Evolutionary conservation across 2,329 filamentous ascomycete species (phyloP).

Genomic region (Cytospora schulzeri): DNA sequence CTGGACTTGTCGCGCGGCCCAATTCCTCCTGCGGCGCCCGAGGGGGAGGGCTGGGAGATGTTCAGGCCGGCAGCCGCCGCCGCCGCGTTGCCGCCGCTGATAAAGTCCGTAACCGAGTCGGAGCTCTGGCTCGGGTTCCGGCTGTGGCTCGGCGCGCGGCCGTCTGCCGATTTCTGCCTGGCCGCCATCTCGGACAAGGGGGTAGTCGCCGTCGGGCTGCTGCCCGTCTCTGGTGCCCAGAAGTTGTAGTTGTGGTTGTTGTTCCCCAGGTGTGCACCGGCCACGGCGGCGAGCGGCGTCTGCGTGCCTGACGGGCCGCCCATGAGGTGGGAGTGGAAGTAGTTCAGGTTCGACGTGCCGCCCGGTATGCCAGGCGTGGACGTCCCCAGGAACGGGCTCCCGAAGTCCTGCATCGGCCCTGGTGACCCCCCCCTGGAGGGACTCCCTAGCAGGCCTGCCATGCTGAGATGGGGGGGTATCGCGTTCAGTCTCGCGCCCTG

Average conservation of each 20-base stretch:
- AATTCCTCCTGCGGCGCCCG: constrained; percentile 26
- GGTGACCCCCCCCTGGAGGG: constrained; percentile 10
- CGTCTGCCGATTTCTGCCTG: constrained; percentile 18
- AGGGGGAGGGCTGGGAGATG: constrained; percentile 25
- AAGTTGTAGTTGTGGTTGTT: constrained; percentile 45
- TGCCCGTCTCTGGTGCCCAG: constrained; percentile 41
- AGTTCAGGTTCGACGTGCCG: constrained; percentile 75
- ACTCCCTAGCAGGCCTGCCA: constrained; percentile 32
- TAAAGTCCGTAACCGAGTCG: constrained; percentile 48
- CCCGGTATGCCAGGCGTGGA: constrained; percentile 68
- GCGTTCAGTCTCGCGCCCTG: constrained; percentile 26
- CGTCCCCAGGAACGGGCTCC: constrained; percentile 60
- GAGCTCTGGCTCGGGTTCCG: constrained; percentile 51
- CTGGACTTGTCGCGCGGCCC: constrained; percentile 61
- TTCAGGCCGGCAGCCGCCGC: constrained; percentile 23
- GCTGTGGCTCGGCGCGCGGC: constrained; percentile 40
- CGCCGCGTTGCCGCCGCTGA: constrained; percentile 24
- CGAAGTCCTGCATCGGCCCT: constrained; percentile 43
- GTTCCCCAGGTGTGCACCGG: constrained; percentile 65
- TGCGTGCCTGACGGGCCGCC: constrained; percentile 73
- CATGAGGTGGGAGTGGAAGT: constrained; percentile 78
- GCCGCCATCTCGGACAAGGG: constrained; percentile 8
- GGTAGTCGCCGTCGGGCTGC: constrained; percentile 29
- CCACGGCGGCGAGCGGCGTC: constrained; percentile 78
- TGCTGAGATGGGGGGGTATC: constrained; percentile 46